phyloP scores from a whole-genome alignment of 345 rosid species.

The Sonneratia caseolaris region DNA sequence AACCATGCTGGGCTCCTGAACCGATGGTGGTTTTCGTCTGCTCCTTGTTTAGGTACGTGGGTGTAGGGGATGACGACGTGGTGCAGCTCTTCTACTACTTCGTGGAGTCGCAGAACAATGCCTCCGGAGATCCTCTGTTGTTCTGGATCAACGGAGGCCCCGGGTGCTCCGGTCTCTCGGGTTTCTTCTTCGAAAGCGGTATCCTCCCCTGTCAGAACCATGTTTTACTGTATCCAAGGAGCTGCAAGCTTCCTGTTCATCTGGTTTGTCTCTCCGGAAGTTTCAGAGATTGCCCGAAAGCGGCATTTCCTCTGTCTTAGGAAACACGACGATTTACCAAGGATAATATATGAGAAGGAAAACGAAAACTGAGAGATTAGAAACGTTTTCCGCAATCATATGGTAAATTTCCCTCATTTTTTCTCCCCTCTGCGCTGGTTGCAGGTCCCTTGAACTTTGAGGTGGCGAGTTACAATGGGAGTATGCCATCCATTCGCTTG shows the following conservation, averaged over 20 bases:
- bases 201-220: background rate
- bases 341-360: background rate
- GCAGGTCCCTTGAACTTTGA: conserved; percentile 23
- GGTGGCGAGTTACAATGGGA: conserved; percentile 12
- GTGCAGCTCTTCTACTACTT: conserved; percentile 26
- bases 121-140: conserved; percentile 16
- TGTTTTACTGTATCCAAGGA: too few species aligned
- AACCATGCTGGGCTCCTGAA: too few species aligned
- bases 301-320: too few species aligned
- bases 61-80: conserved; percentile 11
- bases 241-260: too few species aligned
- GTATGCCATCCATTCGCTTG: conserved; percentile 12
- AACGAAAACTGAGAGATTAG: background rate
- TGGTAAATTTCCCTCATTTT: background rate
- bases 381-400: background rate
- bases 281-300: too few species aligned
- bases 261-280: background rate
- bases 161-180: conserved; percentile 31
- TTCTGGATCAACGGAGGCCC: conserved; percentile 35
- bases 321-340: background rate
- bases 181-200: conserved; percentile 24
- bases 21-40: too few species aligned
- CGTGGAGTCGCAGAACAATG: conserved; percentile 20
- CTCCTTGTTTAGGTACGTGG: conserved; percentile 6
- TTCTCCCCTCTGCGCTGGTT: background rate